Base-by-base conservation (phyloP, 1,284 basidiomycete genomes). In the Cystobasidium slooffiae region DNA sequence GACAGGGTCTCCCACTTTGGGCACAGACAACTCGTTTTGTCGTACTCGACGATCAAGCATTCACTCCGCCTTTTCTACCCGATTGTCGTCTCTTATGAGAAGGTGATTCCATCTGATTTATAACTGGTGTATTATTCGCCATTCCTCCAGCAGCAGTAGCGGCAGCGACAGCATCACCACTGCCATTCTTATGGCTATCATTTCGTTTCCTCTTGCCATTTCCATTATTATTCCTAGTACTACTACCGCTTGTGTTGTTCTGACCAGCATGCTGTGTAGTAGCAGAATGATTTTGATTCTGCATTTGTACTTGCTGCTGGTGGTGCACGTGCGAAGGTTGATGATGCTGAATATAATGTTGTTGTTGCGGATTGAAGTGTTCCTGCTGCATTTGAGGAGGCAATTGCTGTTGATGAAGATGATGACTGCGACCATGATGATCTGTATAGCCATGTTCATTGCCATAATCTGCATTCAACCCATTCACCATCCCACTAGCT, bases 21-120 rank as follows among this genome's bases (percentile, higher is more conserved):
- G 1, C 31, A 31, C 31, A 31, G 31, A n/a, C n/a, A n/a, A n/a
- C n/a, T n/a, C n/a, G n/a, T n/a, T n/a, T n/a, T n/a, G n/a, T n/a
- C n/a, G n/a, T n/a, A n/a, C n/a, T n/a, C n/a, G n/a, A n/a, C 53
- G n/a, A 43, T 59, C 56, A 59, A 59, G 56, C 39, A 20, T 59
- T 59, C 7, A 59, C 18, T 0, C 37, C 56, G 3, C 56, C 56
- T n/a, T 59, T 59, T 59, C 56, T 22, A 43, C 56, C 56, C 9
- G 56, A 59, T 59, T 59, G 56, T 22, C 56, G 39, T 9, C 37
- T 41, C n/a, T 59, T 59, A 43, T 59, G 56, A 6, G 56, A 59
- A n/a, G 56, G 56, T 39, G 56, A 59, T 41, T 59, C 56, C 56
- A 43, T 41, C 56, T 39, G 56, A 59, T 43, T 59, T 4, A n/a